Percentiles rank a stretch among this genome's conserved stretches.
phyloP scores from a whole-genome alignment of 129 eudicot genomes.

The carrot (Daucus carota) region DH1_v3.0 NC_030384.2:28666501-28667000 shows the following conservation, averaged over 20 bases:
- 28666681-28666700: constrained; percentile 92
- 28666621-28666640: constrained; percentile 43
- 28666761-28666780: not conserved
- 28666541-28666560: constrained; percentile 62
- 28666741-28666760: not conserved
- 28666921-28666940: constrained; percentile 84
- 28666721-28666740: constrained; percentile 74
- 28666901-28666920: constrained; percentile 94
- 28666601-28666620: constrained; percentile 32
- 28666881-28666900: constrained; percentile 48
- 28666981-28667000: constrained; percentile 57
- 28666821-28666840: not conserved
- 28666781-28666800: not conserved
- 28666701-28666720: constrained; percentile 55
- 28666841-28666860: constrained; percentile 47
- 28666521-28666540: constrained; percentile 51
- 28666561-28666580: constrained; percentile 73
- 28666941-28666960: constrained; percentile 57
- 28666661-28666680: constrained; percentile 85
- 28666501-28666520: constrained; percentile 64
- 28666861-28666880: constrained; percentile 53
- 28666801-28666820: not conserved
- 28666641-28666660: constrained; percentile 84
- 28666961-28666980: constrained; percentile 79
- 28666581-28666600: constrained; percentile 48